Conservation (phyloP, 208 protist genomes). For the Trypanosoma melophagium region DNA sequence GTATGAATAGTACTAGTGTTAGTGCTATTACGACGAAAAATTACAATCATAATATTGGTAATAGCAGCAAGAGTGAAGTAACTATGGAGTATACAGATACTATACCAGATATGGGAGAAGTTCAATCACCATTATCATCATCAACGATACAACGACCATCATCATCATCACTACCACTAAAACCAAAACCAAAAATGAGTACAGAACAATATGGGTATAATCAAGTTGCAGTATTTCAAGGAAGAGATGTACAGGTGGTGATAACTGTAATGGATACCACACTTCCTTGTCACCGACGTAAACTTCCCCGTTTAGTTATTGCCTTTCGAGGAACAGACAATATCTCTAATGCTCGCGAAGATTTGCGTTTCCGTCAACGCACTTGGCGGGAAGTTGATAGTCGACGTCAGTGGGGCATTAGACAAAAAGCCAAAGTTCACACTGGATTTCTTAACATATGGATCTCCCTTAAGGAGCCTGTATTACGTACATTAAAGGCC, state of each 20-base stretch:
- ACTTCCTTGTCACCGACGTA: slow-evolving; percentile 33
- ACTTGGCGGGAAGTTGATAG: slow-evolving; percentile 73
- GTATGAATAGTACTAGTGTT: not conserved
- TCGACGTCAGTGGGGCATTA: slow-evolving; percentile 12
- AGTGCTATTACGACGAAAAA: not conserved
- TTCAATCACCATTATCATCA: not conserved
- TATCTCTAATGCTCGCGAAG: slow-evolving; percentile 58
- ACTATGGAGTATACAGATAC: not conserved
- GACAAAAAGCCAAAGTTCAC: slow-evolving; percentile 58
- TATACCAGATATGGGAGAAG: not conserved
- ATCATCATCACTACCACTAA: not conserved
- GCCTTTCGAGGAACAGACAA: slow-evolving; percentile 85
- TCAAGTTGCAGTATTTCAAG: slow-evolving; percentile 61
- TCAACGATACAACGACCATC: no score
- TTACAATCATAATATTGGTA: not conserved
- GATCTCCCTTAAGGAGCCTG: slow-evolving; percentile 63
- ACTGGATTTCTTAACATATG: slow-evolving; percentile 81
- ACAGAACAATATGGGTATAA: slow-evolving; percentile 75
- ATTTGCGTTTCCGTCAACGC: slow-evolving; percentile 62
- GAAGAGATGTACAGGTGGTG: slow-evolving; percentile 66
- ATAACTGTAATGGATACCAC: slow-evolving; percentile 52
- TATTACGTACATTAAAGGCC: slow-evolving; percentile 50
- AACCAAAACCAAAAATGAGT: slow-evolving; percentile 31
- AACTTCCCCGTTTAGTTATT: slow-evolving; percentile 62
- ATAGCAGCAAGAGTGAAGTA: not conserved